Evolutionary conservation across 441 rosid species (phyloP), one percentile per base, ranked within the genome.

Genomic region (Pelargonium australe): DNA sequence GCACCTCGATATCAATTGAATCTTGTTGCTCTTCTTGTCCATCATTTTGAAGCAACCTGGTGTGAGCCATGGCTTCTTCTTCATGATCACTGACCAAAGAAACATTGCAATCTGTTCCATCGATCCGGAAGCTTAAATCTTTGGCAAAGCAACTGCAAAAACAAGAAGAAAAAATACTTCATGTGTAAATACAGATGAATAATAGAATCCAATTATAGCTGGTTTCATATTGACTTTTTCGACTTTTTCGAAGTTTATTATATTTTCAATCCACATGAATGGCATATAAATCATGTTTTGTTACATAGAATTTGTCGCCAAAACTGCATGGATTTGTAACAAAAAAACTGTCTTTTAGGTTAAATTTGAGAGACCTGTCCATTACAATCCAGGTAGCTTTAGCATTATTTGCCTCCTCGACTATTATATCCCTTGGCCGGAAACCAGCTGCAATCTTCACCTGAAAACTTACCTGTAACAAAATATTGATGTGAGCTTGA

Each of bases 401-500:
- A 7, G 62, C 70, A 51, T 65, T 76, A 73, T 78, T 82, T 4
- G 80, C 81, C 67, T 76, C 81, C 55, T 79, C 80, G 0, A 71
- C 53, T 61, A 82, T 71, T 69, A 82, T 74, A 72, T 82, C 85
- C 63, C 67, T 73, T 49, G 76, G 77, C 28, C 49, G 51, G 72
- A 67, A 77, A 3, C 85, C 81, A 41, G 80, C 78, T 23, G 78
- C 80, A 63, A 80, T 70, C 67, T 82, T 80, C 47, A 78, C 77
- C 66, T 80, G 78, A 75, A 80, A 80, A 71, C 77, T 82, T 16
- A 82, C 85, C 85, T 82, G 73, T 19, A 14, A 70, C 2, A 73
- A 49, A 68, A 57, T 7, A 16, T 45, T 45, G 51, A 7, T 8
- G 51, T 12, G 17, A 57, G 16, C 19, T 13, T 7, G 41, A 20